Base-by-base conservation (phyloP, 164 flowering plant species). In the Berberis vulgaris region DNA sequence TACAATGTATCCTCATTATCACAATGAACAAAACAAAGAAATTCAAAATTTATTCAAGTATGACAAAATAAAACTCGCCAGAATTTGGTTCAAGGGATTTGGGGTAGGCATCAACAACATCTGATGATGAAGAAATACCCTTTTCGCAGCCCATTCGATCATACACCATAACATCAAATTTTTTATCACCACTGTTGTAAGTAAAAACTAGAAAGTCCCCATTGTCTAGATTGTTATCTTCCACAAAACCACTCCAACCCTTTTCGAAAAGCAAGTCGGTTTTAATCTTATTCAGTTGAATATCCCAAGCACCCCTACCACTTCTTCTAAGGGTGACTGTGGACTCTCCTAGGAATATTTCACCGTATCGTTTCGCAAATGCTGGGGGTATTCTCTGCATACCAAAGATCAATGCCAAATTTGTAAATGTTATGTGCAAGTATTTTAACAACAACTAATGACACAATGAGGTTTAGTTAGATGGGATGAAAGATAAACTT, bases 201-300 rank as follows among this genome's bases (percentile, higher is more conserved):
- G 4, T 52, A 52, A 52, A 52, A 52, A 52, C 1, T 10, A 52
- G n/a, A 52, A 52, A 4, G 11, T 52, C 54, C 1, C 54, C 54
- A 52, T 7, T 6, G 10, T 52, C 54, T 52, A 52, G 10, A 52
- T 12, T 10, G n/a, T 52, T 52, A 10, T 3, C 54, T 7, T 52
- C n/a, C 54, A 52, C 11, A 52, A 52, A 52, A 11, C 54, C 54
- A 52, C n/a, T 11, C 54, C 54, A 52, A 52, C 54, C 54, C n/a
- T 52, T 10, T 1, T 26, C 54, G 11, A 52, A 10, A 52, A 52
- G n/a, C 8, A 52, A 10, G 3, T 52, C 11, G 4, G 10, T 4
- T 1, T 10, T 10, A 52, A 4, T 26, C 1, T 52, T 52, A 2
- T 52, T 11, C 54, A 52, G 11, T 10, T 52, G 10, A 10, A 52